Percentiles rank a stretch among this genome's conserved stretches.
Evolutionary conservation across 768 basidiomycete genomes (phyloP).

Genomic region (Leccinum longicurvipes): DNA sequence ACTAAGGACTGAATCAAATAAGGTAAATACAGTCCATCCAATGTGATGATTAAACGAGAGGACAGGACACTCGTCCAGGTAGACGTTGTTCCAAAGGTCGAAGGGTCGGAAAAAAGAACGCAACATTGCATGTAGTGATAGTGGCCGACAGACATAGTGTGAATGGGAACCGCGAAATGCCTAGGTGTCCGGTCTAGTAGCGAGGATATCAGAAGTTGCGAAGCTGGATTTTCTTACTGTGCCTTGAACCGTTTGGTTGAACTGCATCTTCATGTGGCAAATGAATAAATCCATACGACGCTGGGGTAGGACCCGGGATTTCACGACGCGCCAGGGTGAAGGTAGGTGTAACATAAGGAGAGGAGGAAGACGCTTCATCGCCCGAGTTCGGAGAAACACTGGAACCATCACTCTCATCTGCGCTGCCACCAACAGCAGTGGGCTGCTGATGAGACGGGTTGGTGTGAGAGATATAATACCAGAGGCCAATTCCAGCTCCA

Average conservation of each 20-base stretch:
- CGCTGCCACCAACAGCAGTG: constrained; percentile 62
- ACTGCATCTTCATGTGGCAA: constrained; percentile 2
- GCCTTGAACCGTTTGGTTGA: constrained; percentile 3
- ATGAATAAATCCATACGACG: constrained; percentile 4
- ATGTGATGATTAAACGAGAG: constrained; percentile 30
- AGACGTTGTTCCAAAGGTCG: constrained; percentile 21
- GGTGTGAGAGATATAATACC: constrained; percentile 56
- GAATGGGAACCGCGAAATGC: not conserved
- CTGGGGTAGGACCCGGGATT: constrained; percentile 20
- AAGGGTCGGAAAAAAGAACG: constrained; percentile 1
- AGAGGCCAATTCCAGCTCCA: constrained; percentile 56
- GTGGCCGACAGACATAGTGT: constrained; percentile 1
- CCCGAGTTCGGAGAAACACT: constrained; percentile 11
- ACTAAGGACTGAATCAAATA: constrained; percentile 16
- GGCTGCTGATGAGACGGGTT: constrained; percentile 49
- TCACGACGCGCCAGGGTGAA: constrained; percentile 49
- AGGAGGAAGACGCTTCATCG: constrained; percentile 19
- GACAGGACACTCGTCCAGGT: constrained; percentile 23
- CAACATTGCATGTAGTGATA: constrained; percentile 4
- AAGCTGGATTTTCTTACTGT: constrained; percentile 10
- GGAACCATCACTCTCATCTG: constrained; percentile 37
- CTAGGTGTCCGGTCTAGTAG: not conserved
- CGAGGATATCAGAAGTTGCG: constrained; percentile 9
- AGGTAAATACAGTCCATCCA: constrained; percentile 25
- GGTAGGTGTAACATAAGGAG: constrained; percentile 56